Evolutionary conservation across 2,329 filamentous ascomycete species (phyloP).

Genomic region (Ceratocystis cubensis): DNA sequence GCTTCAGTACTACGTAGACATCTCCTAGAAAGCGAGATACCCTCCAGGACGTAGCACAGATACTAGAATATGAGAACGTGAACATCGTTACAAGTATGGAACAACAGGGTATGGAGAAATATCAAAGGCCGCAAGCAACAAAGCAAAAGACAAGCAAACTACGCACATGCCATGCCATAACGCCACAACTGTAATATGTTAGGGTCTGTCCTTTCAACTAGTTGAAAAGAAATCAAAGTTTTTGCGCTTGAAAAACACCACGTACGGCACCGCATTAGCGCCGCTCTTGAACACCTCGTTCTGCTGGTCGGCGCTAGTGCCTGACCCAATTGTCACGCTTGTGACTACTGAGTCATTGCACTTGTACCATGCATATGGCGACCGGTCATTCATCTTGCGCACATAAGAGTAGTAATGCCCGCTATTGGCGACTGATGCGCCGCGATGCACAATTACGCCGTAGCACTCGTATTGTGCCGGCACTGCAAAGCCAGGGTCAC

Average conservation of each 20-base stretch:
- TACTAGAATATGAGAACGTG: neutral
- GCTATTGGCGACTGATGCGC: constrained; percentile 45
- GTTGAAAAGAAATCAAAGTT: constrained; percentile 17
- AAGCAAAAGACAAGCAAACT: neutral
- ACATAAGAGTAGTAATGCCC: constrained; percentile 74
- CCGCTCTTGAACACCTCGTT: constrained; percentile 31
- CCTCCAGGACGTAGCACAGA: too few species aligned
- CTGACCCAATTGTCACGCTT: constrained; percentile 33
- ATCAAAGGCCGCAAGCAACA: neutral
- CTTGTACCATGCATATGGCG: constrained; percentile 33
- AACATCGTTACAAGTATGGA: neutral
- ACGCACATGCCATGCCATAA: neutral
- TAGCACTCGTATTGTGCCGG: constrained; percentile 68
- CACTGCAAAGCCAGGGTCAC: constrained; percentile 33
- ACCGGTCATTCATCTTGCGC: constrained; percentile 35
- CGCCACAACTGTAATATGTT: neutral
- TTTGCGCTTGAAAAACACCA: constrained; percentile 36
- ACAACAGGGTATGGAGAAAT: constrained; percentile 6
- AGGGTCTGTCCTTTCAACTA: neutral
- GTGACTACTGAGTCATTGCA: constrained; percentile 37
- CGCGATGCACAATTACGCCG: constrained; percentile 67
- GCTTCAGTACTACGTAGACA: neutral
- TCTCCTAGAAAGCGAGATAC: neutral
- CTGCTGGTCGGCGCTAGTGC: constrained; percentile 28
- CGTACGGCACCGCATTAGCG: constrained; percentile 33